Percentiles rank a stretch among this genome's conserved stretches.
phyloP scores from a whole-genome alignment of 257 asterid species.

The Solanum pinnatisectum region DNA sequence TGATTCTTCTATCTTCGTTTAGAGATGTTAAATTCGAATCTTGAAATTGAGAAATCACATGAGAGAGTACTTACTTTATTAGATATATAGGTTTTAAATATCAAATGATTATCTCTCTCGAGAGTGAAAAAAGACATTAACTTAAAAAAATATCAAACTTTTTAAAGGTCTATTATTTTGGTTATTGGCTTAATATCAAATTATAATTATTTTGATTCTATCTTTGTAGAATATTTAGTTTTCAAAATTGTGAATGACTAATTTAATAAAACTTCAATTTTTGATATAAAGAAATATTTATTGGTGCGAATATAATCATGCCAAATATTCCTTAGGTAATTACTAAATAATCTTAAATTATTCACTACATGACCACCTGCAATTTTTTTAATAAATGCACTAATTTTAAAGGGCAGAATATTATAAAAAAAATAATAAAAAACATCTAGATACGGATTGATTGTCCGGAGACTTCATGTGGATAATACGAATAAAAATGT shows the following conservation, averaged over 20 bases:
- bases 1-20: neutral
- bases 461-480: neutral
- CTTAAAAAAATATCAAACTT: neutral
- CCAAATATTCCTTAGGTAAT: neutral
- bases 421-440: neutral
- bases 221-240: neutral
- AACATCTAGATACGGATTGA: neutral
- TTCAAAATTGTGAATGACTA: neutral
- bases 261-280: neutral
- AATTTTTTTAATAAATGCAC: neutral
- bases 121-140: neutral
- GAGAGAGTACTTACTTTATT: neutral
- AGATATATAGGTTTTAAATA: neutral
- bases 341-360: neutral
- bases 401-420: neutral
- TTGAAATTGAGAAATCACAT: neutral
- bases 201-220: neutral
- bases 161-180: neutral
- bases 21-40: neutral
- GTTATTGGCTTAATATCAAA: neutral
- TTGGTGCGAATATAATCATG: neutral
- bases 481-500: neutral
- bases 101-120: neutral
- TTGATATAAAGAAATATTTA: neutral
- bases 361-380: neutral